Conservation (phyloP, 495 filamentous ascomycete species). For the Penicillium canariense region DNA sequence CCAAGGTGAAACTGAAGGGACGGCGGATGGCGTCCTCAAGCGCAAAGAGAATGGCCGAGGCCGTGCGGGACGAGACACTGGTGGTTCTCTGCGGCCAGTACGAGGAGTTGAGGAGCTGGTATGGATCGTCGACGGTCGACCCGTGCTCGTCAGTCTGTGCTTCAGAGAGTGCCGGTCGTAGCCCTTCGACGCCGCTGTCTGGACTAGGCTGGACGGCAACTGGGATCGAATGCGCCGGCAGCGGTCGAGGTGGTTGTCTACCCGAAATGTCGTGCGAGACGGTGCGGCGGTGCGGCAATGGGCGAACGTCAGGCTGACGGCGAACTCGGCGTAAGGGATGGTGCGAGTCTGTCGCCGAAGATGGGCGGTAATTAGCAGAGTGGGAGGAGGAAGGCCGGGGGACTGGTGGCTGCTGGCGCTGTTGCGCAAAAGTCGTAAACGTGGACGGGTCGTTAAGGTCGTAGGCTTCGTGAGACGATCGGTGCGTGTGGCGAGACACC, state of each 20-base stretch:
- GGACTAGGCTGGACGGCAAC: slow-evolving; percentile 24
- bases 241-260: slow-evolving; percentile 18
- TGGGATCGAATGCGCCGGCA: slow-evolving; percentile 31
- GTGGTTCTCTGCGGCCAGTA: slow-evolving; percentile 55
- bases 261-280: slow-evolving; percentile 35
- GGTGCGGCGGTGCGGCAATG: slow-evolving; percentile 36
- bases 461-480: slow-evolving; percentile 58
- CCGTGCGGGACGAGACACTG: slow-evolving; percentile 61
- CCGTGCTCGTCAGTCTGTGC: slow-evolving; percentile 41
- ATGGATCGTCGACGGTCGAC: slow-evolving; percentile 37
- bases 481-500: slow-evolving; percentile 41
- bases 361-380: slow-evolving; percentile 43
- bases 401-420: slow-evolving; percentile 58
- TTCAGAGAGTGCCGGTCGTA: slow-evolving; percentile 38
- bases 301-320: slow-evolving; percentile 27
- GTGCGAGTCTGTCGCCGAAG: slow-evolving; percentile 50
- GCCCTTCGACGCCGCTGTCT: slow-evolving; percentile 25
- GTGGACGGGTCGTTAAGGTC: slow-evolving; percentile 53
- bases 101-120: slow-evolving; percentile 35
- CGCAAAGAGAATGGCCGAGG: slow-evolving; percentile 81
- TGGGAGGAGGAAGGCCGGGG: slow-evolving; percentile 31
- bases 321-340: slow-evolving; percentile 52
- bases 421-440: slow-evolving; percentile 51
- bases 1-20: slow-evolving; percentile 80
- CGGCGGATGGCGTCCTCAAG: slow-evolving; percentile 87